Base-by-base conservation (phyloP, 2,329 filamentous ascomycete species). In the Xylaria hypoxylon region DNA sequence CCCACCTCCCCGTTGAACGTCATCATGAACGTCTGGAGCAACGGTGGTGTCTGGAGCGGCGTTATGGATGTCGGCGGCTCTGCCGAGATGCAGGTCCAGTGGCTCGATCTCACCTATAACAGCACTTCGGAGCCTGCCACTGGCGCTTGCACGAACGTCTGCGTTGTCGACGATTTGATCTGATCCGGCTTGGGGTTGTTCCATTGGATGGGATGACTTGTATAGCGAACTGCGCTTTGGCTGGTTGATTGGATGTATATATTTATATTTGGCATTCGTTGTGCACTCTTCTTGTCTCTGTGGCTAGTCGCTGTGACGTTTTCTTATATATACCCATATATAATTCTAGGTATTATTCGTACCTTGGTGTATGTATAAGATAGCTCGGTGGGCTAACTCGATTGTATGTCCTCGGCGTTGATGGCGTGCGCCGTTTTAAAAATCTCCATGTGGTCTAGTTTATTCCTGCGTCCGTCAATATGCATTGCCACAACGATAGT, bases 101-200 rank as follows among this genome's bases (percentile, higher is more conserved):
- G 87, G 87, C 82, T 90, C 58, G 86, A 90, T 72, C 81, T 90
- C 79, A 80, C 86, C 24, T 90, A 84, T 71, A 86, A 86, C 69
- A 75, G 72, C 24, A 83, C 80, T 1, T 69, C 68, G 33, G 48
- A 71, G 52, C 53, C 63, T n/a, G 44, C 3, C 1, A 61, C 56
- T 17, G 64, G 22, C 17, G 58, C 60, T 48, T 79, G 74, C 70
- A 68, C 67, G 33, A 70, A 68, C 48, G 77, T 76, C 17, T 79
- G 75, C 65, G 82, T 75, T 40, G 71, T 79, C 62, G 79, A 77
- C 72, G 74, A 77, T 51, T 47, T 71, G 60, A 51, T 69, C 51
- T 59, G 13, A 48, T 10, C 5, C 38, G n/a, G 7, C 33, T 28
- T 24, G 35, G 35, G 50, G 40, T 45, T n/a, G 55, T 28, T 44